Base-by-base conservation (phyloP, 2,329 filamentous ascomycete species). In the Aspergillus pseudonomiae region DNA sequence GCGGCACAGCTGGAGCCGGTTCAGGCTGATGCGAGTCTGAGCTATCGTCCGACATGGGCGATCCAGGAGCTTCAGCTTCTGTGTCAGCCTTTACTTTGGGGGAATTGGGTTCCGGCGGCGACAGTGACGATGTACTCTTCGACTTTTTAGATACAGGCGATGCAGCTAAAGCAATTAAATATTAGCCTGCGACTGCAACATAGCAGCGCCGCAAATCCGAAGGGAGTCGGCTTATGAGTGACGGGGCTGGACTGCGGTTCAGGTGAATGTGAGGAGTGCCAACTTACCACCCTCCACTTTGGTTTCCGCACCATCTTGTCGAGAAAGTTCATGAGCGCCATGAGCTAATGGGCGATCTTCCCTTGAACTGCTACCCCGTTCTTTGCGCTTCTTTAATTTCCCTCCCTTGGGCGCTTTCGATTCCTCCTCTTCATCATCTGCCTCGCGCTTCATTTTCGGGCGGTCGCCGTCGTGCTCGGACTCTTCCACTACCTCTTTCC, bases 321-420 rank as follows among this genome's bases (percentile, higher is more conserved):
- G 80, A 11, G 86, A 84, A 32, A 89, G 63, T 59, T 85, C 86
- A 78, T 90, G 88, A 16, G 88, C 88, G 53, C 88, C 88, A 67
- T 88, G 84, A 39, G 83, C 82, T 58, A 86, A 79, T 28, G 86
- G 86, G 50, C 86, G 80, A 60, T 88, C 84, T 65, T 91, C 88
- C 64, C 85, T 86, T 36, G 86, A 79, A 60, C 77, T 82, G 63
- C 89, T 67, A 1, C 68, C 88, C 9, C 86, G 82, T 28, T 90
- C 91, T 79, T 93, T 93, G 75, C 91, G 89, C 81, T 92, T 93
- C 83, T 92, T 93, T 68, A 90, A 85, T 76, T 94, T 93, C 28
- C 83, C 80, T 46, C 78, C 80, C 74, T 86, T 85, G 71, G 86
- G 73, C 32, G 77, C 78, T 77, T 83, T 74, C 50, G 72, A 70